Evolutionary conservation across 805 yeast genomes (phyloP).

Genomic region (Cyberlindnera veronae): DNA sequence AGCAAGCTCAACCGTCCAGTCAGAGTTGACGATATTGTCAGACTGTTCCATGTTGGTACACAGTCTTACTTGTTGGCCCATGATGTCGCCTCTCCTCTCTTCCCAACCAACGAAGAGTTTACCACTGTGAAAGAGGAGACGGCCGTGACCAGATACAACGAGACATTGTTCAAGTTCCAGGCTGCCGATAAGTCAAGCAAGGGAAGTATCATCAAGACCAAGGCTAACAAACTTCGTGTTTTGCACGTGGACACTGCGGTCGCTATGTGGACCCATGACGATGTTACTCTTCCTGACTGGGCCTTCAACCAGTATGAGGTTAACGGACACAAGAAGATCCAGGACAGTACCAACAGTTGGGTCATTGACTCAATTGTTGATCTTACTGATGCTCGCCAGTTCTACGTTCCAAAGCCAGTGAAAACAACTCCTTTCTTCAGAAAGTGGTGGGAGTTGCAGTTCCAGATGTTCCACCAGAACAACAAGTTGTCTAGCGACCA

Average conservation of each 20-base stretch:
- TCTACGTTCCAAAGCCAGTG: slow-evolving; percentile 61
- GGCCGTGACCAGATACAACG: slow-evolving; percentile 56
- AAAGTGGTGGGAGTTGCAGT: slow-evolving; percentile 89
- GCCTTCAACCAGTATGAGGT: slow-evolving; percentile 89
- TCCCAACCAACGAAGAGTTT: slow-evolving; percentile 91
- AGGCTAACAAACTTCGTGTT: slow-evolving; percentile 63
- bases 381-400: slow-evolving; percentile 58
- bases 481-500: slow-evolving; percentile 83
- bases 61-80: slow-evolving; percentile 81
- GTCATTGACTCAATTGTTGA: slow-evolving; percentile 63
- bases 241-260: slow-evolving; percentile 86
- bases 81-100: slow-evolving; percentile 93
- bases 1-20: slow-evolving; percentile 47
- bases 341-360: slow-evolving; percentile 73
- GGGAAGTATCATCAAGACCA: slow-evolving; percentile 58
- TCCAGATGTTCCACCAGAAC: slow-evolving; percentile 87
- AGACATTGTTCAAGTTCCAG: slow-evolving; percentile 75
- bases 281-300: slow-evolving; percentile 89
- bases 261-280: slow-evolving; percentile 91
- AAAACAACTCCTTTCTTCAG: slow-evolving; percentile 66
- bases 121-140: slow-evolving; percentile 65
- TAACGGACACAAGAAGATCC: slow-evolving; percentile 85
- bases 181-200: slow-evolving; percentile 50
- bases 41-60: slow-evolving; percentile 79
- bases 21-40: slow-evolving; percentile 65